Evolutionary conservation across 192 early-diverging fungal genomes (phyloP), one percentile per base, ranked within the genome.

Genomic region (Piromyces sp.): DNA sequence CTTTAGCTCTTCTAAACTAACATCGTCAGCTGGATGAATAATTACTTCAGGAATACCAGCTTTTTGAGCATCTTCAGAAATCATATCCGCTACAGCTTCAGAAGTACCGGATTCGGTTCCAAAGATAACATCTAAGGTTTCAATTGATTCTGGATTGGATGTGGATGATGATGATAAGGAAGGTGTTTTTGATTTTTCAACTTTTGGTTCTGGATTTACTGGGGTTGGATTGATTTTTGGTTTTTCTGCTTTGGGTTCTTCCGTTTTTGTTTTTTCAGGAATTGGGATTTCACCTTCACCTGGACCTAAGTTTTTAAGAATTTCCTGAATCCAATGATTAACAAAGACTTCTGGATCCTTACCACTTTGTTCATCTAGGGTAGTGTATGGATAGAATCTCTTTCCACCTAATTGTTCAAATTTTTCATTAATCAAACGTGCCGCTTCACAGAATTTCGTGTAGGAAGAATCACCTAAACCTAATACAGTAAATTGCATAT

Each of bases 401-500:
- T 51, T 51, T 15, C 42, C 42, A 5, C 42, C 42, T 51, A 51
- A 51, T 51, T 51, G 15, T 51, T 51, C 42, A 51, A 51, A 51
- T 19, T 51, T 51, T 51, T 17, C 19, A 51, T 51, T 51, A 51
- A 51, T 19, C 22, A 51, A 14, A 22, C 42, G 42, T 0, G 17
- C 42, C 17, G 42, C 42, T 51, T 51, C 42, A 51, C 42, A 51
- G 42, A 51, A 51, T 6, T 51, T 51, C 17, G 17, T 5, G 22
- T 68, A 68, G 11, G 22, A n/a, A 22, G 51, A 68, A 86, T 98
- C 97, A 84, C 97, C 97, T 81, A 98, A 85, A 51, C 93, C 96
- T 88, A 98, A 95, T 80, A 98, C 92, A 11, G 92, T 89, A 86
- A 89, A 95, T 81, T 90, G 85, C 36, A 94, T 92, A 79, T 92